Conservation (phyloP, 352 stramenopile genomes). For the Globisporangium canariense region DNA sequence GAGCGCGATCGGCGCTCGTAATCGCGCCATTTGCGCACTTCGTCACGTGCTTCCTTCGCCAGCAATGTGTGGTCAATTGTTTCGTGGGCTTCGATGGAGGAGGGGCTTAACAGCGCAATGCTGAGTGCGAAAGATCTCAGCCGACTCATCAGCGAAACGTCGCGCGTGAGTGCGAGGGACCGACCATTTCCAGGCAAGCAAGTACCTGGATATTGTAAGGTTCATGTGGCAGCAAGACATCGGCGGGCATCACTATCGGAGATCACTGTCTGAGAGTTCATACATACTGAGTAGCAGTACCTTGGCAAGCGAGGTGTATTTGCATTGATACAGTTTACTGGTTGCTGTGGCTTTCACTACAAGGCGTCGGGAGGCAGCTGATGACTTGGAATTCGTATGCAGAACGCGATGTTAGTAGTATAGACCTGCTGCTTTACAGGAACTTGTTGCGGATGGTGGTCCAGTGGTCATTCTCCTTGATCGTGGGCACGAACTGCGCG, state of each 20-base stretch:
- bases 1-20: slow-evolving; percentile 10
- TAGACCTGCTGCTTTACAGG: not conserved
- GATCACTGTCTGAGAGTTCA: not conserved
- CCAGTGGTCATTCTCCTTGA: slow-evolving; percentile 4
- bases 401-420: not conserved
- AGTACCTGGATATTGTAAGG: no score
- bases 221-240: no score
- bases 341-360: no score
- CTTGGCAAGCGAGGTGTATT: no score
- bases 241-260: not conserved
- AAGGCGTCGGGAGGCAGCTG: no score
- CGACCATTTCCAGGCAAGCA: not conserved
- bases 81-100: no score
- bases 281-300: no score
- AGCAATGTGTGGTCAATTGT: no score
- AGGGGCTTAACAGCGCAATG: no score
- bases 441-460: slow-evolving; percentile 1
- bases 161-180: not conserved
- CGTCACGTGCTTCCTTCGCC: not conserved
- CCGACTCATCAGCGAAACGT: not conserved
- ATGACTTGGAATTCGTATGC: not conserved
- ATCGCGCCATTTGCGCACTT: slow-evolving; percentile 2
- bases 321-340: no score
- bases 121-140: not conserved
- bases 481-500: not conserved